These are phyloP conservation scores for Ophiostoma novo-ulmi DNA, from an alignment of 2,329 filamentous ascomycete species.

Conservation along the genomic window DNA sequence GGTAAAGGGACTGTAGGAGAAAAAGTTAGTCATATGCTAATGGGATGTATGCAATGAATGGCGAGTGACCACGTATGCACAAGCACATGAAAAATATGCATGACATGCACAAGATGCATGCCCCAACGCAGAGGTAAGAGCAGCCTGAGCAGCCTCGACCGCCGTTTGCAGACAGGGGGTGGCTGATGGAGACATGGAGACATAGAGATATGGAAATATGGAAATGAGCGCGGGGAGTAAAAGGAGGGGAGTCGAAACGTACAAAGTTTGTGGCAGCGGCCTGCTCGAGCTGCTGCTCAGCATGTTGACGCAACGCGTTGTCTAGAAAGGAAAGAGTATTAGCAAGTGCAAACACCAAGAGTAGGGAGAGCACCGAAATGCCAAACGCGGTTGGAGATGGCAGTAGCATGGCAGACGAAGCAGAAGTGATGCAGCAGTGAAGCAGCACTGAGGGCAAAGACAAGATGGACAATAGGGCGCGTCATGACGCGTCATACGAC, in stretches of 20 bases:
- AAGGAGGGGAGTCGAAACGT: slow-evolving; percentile 36
- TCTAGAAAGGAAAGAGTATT: slow-evolving; percentile 49
- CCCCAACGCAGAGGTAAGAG: background rate
- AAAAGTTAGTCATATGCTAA: slow-evolving; percentile 15
- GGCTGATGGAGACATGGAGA: background rate
- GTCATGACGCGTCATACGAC: slow-evolving; percentile 18
- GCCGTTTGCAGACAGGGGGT: slow-evolving; percentile 12
- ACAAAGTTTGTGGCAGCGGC: slow-evolving; percentile 96
- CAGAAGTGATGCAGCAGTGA: background rate
- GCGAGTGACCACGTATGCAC: background rate
- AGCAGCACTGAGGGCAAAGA: background rate
- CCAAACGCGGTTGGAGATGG: slow-evolving; percentile 4
- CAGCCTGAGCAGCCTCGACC: background rate
- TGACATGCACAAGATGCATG: background rate
- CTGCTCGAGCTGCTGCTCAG: slow-evolving; percentile 88
- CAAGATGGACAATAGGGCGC: slow-evolving; percentile 12
- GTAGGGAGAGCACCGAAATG: background rate
- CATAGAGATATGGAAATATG: background rate
- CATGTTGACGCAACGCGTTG: slow-evolving; percentile 79
- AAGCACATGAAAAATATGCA: slow-evolving; percentile 10
- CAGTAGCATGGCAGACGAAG: background rate
- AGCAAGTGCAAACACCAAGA: slow-evolving; percentile 12
- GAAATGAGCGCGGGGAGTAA: background rate
- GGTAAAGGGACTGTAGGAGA: slow-evolving; percentile 71
- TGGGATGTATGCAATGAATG: background rate